phyloP scores from a whole-genome alignment of 2,329 filamentous ascomycete genomes.

The Claviceps cyperi region DNA sequence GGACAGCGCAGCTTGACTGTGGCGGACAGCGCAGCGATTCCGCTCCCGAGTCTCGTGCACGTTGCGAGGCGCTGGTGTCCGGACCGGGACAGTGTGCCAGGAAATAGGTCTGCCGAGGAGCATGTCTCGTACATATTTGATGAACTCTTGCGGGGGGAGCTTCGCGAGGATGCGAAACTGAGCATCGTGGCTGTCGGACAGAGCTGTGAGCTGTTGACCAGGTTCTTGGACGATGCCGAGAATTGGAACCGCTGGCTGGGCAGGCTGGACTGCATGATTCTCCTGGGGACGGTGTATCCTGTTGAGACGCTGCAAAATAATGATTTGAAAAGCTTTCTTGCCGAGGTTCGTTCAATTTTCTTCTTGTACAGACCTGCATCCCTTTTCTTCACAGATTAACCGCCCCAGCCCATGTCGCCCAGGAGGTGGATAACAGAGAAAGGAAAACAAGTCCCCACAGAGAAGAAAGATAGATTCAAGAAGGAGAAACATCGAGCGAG shows the following conservation, averaged over 20 bases:
- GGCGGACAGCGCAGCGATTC: conserved; percentile 40
- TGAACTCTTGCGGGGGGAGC: conserved; percentile 37
- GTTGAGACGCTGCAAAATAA: conserved; percentile 25
- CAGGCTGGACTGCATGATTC: conserved; percentile 32
- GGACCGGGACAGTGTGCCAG: conserved; percentile 45
- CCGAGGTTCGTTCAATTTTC: conserved; percentile 24
- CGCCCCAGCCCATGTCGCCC: too few species aligned
- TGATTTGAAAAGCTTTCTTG: conserved; percentile 34
- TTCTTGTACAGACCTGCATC: neutral
- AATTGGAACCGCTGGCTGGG: conserved; percentile 32
- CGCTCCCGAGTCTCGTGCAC: conserved; percentile 49
- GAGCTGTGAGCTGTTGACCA: conserved; percentile 42
- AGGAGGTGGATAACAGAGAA: neutral
- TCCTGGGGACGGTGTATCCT: conserved; percentile 33
- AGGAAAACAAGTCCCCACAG: too few species aligned
- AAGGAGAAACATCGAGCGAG: neutral
- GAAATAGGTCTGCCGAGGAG: conserved; percentile 38
- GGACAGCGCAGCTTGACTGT: conserved; percentile 45
- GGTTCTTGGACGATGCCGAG: conserved; percentile 42
- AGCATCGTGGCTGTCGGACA: conserved; percentile 61
- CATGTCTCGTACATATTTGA: conserved; percentile 59
- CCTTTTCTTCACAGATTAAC: neutral
- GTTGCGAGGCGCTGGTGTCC: conserved; percentile 34
- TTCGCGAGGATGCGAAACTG: conserved; percentile 37
- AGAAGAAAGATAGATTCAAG: neutral